Conservation (phyloP, 352 stramenopile species). For the Salisapilia sapeloensis region DNA sequence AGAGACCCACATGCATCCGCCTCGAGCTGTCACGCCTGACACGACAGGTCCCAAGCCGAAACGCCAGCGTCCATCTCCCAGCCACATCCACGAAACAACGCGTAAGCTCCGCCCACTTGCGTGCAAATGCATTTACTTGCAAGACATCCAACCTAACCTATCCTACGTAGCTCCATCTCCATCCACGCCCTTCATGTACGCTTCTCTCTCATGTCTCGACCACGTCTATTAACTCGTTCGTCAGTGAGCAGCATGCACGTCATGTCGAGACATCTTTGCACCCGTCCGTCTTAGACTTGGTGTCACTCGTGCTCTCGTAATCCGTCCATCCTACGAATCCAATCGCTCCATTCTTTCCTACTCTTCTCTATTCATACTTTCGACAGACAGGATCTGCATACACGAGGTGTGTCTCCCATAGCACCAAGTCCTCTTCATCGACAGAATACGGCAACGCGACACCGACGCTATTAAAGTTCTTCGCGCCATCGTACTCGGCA, state of each 20-base stretch:
- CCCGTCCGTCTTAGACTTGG: constrained; percentile 32
- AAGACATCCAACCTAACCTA: background rate
- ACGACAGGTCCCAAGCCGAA: background rate
- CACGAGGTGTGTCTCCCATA: constrained; percentile 69
- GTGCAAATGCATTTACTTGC: background rate
- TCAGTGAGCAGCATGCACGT: background rate
- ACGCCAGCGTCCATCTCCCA: too few relatives aligned
- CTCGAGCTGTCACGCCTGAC: background rate
- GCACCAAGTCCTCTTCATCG: constrained; percentile 65
- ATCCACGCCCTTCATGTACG: too few relatives aligned
- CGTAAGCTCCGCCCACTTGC: background rate
- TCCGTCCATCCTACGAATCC: background rate
- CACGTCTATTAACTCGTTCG: background rate
- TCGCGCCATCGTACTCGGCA: constrained; percentile 58
- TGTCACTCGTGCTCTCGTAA: constrained; percentile 44
- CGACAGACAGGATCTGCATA: constrained; percentile 73
- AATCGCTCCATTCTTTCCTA: background rate
- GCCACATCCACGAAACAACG: too few relatives aligned
- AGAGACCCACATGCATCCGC: background rate
- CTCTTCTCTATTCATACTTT: constrained; percentile 39
- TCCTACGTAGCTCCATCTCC: background rate
- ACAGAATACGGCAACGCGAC: constrained; percentile 63
- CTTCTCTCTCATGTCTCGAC: too few relatives aligned
- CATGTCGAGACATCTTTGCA: constrained; percentile 24
- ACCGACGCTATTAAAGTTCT: constrained; percentile 78